Evolutionary conservation across 108 stramenopile species (phyloP).

Genomic region (Schizochytrium sp.): DNA sequence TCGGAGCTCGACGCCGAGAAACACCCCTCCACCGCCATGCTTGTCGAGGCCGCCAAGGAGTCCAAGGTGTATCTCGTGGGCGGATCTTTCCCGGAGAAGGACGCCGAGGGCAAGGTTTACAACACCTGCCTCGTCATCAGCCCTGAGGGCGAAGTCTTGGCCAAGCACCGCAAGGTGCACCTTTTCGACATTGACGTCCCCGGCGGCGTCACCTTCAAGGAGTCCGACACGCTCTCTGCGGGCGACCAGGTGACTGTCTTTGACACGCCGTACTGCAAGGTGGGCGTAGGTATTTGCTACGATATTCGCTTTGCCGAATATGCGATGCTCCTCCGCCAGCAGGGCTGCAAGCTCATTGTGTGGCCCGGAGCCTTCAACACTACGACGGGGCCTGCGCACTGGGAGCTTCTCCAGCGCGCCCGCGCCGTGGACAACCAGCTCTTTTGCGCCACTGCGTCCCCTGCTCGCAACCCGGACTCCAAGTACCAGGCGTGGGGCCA

Average conservation of each 20-base stretch:
- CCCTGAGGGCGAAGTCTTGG: slow-evolving; percentile 64
- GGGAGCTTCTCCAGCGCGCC: slow-evolving; percentile 91
- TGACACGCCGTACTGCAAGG: slow-evolving; percentile 64
- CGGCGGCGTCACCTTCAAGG: slow-evolving; percentile 87
- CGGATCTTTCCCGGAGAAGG: slow-evolving; percentile 85
- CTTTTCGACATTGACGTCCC: slow-evolving; percentile 98
- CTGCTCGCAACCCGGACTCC: slow-evolving; percentile 72
- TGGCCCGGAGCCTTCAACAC: slow-evolving; percentile 98
- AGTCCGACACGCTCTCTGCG: slow-evolving; percentile 79
- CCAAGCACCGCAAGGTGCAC: slow-evolving; percentile 58
- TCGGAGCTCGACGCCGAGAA: neutral
- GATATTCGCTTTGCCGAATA: slow-evolving; percentile 98
- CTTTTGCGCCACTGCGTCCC: slow-evolving; percentile 83
- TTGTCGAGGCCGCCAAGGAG: slow-evolving; percentile 49
- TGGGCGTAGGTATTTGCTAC: slow-evolving; percentile 98
- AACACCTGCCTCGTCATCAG: slow-evolving; percentile 29
- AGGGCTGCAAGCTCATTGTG: slow-evolving; percentile 65
- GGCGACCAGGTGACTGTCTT: slow-evolving; percentile 65
- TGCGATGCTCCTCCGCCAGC: slow-evolving; percentile 68
- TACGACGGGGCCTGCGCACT: slow-evolving; percentile 95
- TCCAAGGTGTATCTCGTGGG: slow-evolving; percentile 79
- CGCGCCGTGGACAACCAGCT: slow-evolving; percentile 94
- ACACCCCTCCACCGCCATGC: slow-evolving; percentile 2
- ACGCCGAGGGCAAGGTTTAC: slow-evolving; percentile 40
- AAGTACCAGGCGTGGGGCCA: slow-evolving; percentile 99